Base-by-base conservation (phyloP, 768 basidiomycete species). In the Pulveroboletus sp. region DNA sequence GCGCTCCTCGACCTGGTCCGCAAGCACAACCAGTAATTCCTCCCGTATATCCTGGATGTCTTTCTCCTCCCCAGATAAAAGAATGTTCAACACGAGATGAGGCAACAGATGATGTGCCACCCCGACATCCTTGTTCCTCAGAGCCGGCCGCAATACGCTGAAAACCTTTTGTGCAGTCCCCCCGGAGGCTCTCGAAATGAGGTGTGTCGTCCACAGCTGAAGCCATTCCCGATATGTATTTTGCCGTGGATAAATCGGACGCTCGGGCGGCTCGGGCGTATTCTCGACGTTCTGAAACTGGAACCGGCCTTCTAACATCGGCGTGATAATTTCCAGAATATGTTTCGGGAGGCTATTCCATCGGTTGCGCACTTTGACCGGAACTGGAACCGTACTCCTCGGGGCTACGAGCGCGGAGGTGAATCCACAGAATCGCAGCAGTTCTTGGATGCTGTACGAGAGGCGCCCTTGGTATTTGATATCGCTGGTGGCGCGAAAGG, bases 191-290 rank as follows among this genome's bases (percentile, higher is more conserved):
- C 73, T 78, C 11, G 78, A 74, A 47, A 97, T 89, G 30, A 99
- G 78, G 64, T 91, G 77, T 10, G 78, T 74, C 2, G 92, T 84
- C 93, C 94, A 98, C 0, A 79, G 64, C 56, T 95, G 93, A 29
- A 98, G 79, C 96, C 96, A 99, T 67, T 98, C 94, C 35, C 94
- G 83, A 68, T 97, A 99, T 0, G 92, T 95, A n/a, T 50, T 60
- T 49, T 83, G 77, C 5, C 70, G 69, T 1, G 80, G 76, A 68
- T 97, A 99, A 48, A 98, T 83, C 3, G 95, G 94, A 55, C 85
- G 80, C 43, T 73, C 67, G 17, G 74, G 63, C 3, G 71, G 57
- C 11, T 71, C 71, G 2, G 68, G 60, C 2, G 66, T 59, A 8
- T 72, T 72, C 23, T 76, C 73, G 14, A 74, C 73, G 14, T 85